Evolutionary conservation across 768 basidiomycete genomes (phyloP).

Genomic region (Leccinum uliginosum): DNA sequence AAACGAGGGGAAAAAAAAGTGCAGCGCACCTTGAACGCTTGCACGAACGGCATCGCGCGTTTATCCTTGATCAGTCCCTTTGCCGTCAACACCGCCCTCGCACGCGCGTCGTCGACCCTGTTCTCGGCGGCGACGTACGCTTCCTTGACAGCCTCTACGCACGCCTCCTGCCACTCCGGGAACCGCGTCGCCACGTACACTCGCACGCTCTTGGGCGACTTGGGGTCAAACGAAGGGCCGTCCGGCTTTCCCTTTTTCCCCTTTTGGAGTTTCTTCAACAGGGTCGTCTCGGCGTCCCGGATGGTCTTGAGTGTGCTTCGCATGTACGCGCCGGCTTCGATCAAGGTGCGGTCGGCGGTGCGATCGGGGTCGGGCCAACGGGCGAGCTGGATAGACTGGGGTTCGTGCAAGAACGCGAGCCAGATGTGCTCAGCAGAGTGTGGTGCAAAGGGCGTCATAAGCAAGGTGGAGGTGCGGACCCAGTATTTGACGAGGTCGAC

Average conservation of each 20-base stretch:
- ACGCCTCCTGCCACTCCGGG: constrained; percentile 91
- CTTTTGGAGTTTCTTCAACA: constrained; percentile 80
- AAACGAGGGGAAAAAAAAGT: not conserved
- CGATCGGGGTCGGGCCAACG: constrained; percentile 70
- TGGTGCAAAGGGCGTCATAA: constrained; percentile 84
- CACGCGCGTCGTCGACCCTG: constrained; percentile 78
- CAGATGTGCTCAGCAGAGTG: constrained; percentile 95
- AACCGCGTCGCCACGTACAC: constrained; percentile 89
- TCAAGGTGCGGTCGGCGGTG: constrained; percentile 56
- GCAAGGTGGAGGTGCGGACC: constrained; percentile 75
- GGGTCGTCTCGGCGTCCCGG: constrained; percentile 76
- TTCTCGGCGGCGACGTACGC: constrained; percentile 54
- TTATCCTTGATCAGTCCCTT: constrained; percentile 93
- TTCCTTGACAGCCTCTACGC: constrained; percentile 71
- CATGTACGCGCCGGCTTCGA: constrained; percentile 83
- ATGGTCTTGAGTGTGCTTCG: constrained; percentile 87
- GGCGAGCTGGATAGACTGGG: constrained; percentile 76
- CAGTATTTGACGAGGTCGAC: constrained; percentile 79
- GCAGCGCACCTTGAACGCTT: constrained; percentile 75
- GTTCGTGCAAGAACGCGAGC: constrained; percentile 65
- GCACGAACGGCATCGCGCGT: constrained; percentile 91
- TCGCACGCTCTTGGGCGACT: constrained; percentile 76
- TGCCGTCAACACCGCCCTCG: constrained; percentile 61
- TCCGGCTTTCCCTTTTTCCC: constrained; percentile 55
- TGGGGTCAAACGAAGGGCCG: constrained; percentile 69